Conservation (phyloP, 129 eudicot species). For the Calendula officinalis region DNA sequence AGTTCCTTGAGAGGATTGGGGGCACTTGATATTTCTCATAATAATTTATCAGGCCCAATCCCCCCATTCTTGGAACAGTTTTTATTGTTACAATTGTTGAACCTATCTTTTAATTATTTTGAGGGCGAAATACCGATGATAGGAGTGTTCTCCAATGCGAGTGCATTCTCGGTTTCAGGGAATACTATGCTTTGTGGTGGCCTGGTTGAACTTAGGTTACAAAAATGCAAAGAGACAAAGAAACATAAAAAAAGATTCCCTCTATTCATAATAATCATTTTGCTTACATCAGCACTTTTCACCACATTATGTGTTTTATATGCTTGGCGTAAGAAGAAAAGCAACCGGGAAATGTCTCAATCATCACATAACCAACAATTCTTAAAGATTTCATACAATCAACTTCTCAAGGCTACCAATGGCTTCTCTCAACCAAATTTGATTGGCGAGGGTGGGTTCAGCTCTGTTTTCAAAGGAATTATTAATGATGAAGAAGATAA, state of each 20-base stretch:
- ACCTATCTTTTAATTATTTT: constrained; percentile 10
- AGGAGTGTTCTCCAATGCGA: constrained; percentile 10
- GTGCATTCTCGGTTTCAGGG: too few relatives aligned
- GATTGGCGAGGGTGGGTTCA: constrained; percentile 21
- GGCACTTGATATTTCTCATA: constrained; percentile 12
- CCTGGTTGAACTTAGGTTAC: constrained; percentile 10
- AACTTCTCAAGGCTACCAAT: constrained; percentile 34
- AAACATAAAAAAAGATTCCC: not conserved
- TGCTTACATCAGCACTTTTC: not conserved
- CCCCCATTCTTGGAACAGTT: constrained; percentile 3
- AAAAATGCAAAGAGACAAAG: not conserved
- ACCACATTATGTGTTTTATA: not conserved
- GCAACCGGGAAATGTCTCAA: not conserved
- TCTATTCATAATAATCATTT: not conserved
- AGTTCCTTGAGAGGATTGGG: constrained; percentile 2
- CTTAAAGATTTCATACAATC: constrained; percentile 19
- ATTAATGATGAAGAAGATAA: constrained; percentile 9
- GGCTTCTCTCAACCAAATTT: constrained; percentile 30
- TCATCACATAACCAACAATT: not conserved
- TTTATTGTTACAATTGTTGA: not conserved
- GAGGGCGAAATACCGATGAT: constrained; percentile 11
- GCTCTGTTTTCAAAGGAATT: constrained; percentile 34
- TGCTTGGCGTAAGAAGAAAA: constrained; percentile 19
- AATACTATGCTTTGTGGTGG: not conserved
- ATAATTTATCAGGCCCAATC: constrained; percentile 12